Evolutionary conservation across 345 rosid genomes (phyloP), one percentile per base, ranked within the genome.

Genomic region (Hibiscus mutabilis): DNA sequence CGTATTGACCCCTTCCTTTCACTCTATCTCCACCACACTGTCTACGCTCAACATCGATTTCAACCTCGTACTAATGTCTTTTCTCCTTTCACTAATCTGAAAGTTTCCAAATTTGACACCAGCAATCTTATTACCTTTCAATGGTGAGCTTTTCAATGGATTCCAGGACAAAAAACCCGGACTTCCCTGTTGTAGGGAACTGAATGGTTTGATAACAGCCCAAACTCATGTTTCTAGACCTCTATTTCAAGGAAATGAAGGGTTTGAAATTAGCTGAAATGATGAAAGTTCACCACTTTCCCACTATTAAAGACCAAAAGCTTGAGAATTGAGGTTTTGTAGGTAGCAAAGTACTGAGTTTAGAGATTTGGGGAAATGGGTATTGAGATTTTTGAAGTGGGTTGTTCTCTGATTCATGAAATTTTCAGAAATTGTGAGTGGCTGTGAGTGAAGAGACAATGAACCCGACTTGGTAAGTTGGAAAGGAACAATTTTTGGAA

Each of bases 11-110:
- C 68, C 69, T 79, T 56, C 73, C 46, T 79, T 77, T 55, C 71
- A 80, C 74, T 74, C 84, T 12, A 75, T 33, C 65, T 47, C 74
- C 66, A 74, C 70, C 42, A 42, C 73, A 7, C 75, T 74, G 70
- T 84, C 83, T 76, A 61, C 80, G 62, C 79, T 82, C 80, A 82
- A 25, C 63, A 60, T 78, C 58, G 83, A 79, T 56, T 72, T 79
- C 42, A 80, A 19, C 73, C 78, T 80, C 82, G 58, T 55, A 64
- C 12, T 19, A 31, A 65, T 74, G 2, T 64, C 66, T 64, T 49
- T 21, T 21, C 51, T 80, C 73, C 81, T 46, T 59, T 35, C 33
- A 27, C 19, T 18, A 37, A 27, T 64, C 63, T 60, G 56, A 29
- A 33, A 60, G 61, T 4, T 16, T 5, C 75, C 59, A 12, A 42